Base-by-base conservation (phyloP, 1,139 yeast species). In the Hyphopichia wangnamkhiaoensis region DNA sequence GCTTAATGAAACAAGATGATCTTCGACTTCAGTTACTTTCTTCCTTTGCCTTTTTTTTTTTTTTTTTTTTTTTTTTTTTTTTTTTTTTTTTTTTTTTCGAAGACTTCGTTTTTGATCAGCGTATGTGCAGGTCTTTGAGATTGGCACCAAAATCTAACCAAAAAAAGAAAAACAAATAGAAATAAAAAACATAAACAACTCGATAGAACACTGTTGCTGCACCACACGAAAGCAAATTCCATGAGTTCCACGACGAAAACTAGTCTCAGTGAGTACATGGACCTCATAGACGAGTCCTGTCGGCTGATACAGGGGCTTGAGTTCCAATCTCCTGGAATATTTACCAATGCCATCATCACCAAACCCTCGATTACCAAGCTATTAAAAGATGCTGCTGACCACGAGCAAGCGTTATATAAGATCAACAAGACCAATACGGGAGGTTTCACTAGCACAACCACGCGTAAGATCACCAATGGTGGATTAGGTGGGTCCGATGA, bases 341-440 rank as follows among this genome's bases (percentile, higher is more conserved):
- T 83, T 59, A 79, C 88, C 29, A 82, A 82, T 51, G 81, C 90
- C 5, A 63, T 82, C 16, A 68, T 79, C 9, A 61, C 68, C 25
- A 64, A 73, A 26, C 83, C 83, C 1, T 74, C 75, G 28, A 80
- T 82, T 42, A 80, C 84, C 5, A 61, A 71, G n/a, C 61, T 83
- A 29, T 63, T 84, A 24, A 71, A 82, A 46, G 89, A 82, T 55
- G 80, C 86, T 2, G 78, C 79, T 25, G 56, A 56, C 1, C 75
- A 74, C 35, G 90, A 82, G 48, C 74, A 65, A 20, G 60, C 73
- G 2, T 54, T 82, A 32, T 80, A 80, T 49, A 64, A 59, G 27
- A 60, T 72, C n/a, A 61, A 55, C 44, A 52, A 44, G 21, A 41
- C 49, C 3, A 37, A 7, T 10, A 13, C 15, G 2, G 24, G 27